Base-by-base conservation (phyloP, 306 rosid species). In the Dryas drummondii region DNA sequence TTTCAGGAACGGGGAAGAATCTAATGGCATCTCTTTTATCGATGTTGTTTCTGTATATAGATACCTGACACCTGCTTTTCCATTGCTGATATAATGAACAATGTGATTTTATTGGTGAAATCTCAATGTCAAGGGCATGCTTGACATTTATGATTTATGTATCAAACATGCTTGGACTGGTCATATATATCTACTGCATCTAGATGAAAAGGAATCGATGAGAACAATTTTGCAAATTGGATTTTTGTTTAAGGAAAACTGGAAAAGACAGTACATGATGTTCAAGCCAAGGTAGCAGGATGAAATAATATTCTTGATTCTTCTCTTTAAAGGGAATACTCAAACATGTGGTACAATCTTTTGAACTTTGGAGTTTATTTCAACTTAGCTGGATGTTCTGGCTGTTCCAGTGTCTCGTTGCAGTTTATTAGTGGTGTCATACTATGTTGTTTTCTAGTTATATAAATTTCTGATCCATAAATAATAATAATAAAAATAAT, bases 331-430 rank as follows among this genome's bases (percentile, higher is more conserved):
- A 15, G 46, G 42, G 27, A 51, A 50, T 16, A 49, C 46, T 49
- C 59, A 27, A 12, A 22, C 45, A 68, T n/a, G 5, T 14, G 54
- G 75, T 10, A 54, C 53, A n/a, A 41, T 55, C 46, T n/a, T 41
- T 54, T 54, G 51, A n/a, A 71, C 13, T 32, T 56, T 22, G 66
- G 61, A 44, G n/a, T 60, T 60, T 6, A 60, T 27, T 32, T 32
- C 66, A 71, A 45, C n/a, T 56, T 45, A 22, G 66, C 66, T 56
- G 44, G 66, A 60, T 13, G n/a, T 60, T 60, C 8, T 60, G 19
- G 7, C 66, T 11, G 9, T 9, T 60, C 16, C 26, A 13, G 4
- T 27, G 68, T 63, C 60, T 17, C 17, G 32, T n/a, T 55, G 32
- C 12, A 17, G 12, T 0, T 55, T 17, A 10, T 55, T 55, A 32